Conservation (phyloP, 495 filamentous ascomycete species). For the Penicillium silybi region DNA sequence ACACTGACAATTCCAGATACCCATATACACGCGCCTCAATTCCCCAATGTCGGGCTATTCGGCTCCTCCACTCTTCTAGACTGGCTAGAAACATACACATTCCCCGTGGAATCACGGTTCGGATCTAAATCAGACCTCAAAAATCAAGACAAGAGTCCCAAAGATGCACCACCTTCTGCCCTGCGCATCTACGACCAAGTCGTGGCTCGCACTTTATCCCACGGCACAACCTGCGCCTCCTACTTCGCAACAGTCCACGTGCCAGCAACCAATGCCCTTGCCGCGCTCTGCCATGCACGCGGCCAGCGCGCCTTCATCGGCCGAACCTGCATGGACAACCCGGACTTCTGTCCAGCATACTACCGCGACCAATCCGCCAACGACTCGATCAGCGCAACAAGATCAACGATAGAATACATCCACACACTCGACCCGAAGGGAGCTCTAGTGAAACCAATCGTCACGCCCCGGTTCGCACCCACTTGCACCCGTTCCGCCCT, state of each 20-base stretch:
- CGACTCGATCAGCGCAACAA: conserved; percentile 52
- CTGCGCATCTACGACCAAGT: conserved; percentile 65
- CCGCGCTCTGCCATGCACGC: conserved; percentile 65
- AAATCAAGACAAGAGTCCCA: conserved; percentile 12
- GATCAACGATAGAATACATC: conserved; percentile 63
- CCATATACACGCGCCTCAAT: conserved; percentile 91
- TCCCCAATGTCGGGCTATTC: conserved; percentile 89
- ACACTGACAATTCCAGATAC: conserved; percentile 58
- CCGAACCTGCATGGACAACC: conserved; percentile 83
- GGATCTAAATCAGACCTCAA: conserved; percentile 16
- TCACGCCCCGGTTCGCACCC: conserved; percentile 90
- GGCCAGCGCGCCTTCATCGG: conserved; percentile 92
- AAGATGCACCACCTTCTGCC: conserved; percentile 39
- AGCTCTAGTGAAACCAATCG: conserved; percentile 65
- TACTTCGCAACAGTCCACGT: conserved; percentile 91
- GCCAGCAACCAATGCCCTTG: conserved; percentile 79
- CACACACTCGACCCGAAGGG: conserved; percentile 57
- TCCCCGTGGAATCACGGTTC: conserved; percentile 80
- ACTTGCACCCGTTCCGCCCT: conserved; percentile 63
- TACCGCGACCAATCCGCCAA: conserved; percentile 67
- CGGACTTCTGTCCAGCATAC: conserved; percentile 58
- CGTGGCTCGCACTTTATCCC: conserved; percentile 71
- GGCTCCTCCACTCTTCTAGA: conserved; percentile 83
- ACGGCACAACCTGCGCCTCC: conserved; percentile 86
- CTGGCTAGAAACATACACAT: conserved; percentile 95